Conservation (phyloP, 2,329 filamentous ascomycete species). For the Aulographum hederae region DNA sequence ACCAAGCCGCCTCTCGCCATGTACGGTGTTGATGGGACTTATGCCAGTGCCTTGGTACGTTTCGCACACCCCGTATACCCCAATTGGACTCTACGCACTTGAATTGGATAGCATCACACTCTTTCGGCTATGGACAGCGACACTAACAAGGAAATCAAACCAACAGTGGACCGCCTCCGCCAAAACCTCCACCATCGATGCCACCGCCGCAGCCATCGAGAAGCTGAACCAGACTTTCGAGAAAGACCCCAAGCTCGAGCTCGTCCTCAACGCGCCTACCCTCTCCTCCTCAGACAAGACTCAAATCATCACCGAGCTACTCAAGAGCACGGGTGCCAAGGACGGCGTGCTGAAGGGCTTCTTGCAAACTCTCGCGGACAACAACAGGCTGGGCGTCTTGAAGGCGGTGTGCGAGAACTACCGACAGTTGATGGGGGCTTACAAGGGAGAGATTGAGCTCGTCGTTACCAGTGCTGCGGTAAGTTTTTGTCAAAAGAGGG, state of each 20-base stretch:
- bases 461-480: conserved; percentile 79
- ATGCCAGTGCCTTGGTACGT: conserved; percentile 94
- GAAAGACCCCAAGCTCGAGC: conserved; percentile 64
- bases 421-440: conserved; percentile 65
- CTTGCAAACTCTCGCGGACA: conserved; percentile 74
- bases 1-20: conserved; percentile 65
- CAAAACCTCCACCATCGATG: conserved; percentile 73
- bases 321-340: conserved; percentile 58
- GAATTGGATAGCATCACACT: too few species aligned
- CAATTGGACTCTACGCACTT: neutral
- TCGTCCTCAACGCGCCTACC: conserved; percentile 64
- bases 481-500: conserved; percentile 22
- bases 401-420: conserved; percentile 79
- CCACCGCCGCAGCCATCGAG: conserved; percentile 62
- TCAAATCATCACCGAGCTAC: conserved; percentile 69
- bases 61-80: too few species aligned
- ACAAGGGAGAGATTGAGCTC: conserved; percentile 86
- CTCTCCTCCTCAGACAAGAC: conserved; percentile 66
- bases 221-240: conserved; percentile 54
- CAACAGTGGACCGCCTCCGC: conserved; percentile 82
- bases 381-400: conserved; percentile 82
- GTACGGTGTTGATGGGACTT: conserved; percentile 94
- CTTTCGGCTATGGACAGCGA: too few species aligned
- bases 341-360: conserved; percentile 84
- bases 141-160: neutral